phyloP scores from a whole-genome alignment of 2,329 filamentous ascomycete genomes.

The Didymella keratinophila region DNA sequence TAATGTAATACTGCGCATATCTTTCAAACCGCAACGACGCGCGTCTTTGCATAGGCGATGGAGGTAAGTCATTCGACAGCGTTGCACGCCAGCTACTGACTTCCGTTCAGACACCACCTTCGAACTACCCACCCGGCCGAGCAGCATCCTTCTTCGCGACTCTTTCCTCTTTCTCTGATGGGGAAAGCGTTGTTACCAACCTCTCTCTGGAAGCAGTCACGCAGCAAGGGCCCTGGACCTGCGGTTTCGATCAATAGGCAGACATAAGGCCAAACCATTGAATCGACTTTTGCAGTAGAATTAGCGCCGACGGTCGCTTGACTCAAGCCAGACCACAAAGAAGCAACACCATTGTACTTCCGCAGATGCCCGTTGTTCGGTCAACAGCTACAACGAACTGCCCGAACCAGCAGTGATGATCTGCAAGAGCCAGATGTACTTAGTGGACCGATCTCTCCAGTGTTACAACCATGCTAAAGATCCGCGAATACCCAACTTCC shows the following conservation, averaged over 20 bases:
- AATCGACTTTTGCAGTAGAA: too few relatives aligned
- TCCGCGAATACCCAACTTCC: background rate
- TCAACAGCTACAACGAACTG: background rate
- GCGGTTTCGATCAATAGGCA: background rate
- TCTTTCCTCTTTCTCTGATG: background rate
- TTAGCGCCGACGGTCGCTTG: background rate
- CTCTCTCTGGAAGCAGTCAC: background rate
- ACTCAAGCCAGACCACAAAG: background rate
- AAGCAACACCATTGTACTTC: background rate
- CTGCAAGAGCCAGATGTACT: background rate
- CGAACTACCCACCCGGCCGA: background rate
- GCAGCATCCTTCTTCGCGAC: background rate
- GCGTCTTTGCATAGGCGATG: background rate
- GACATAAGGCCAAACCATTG: background rate
- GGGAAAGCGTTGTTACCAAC: background rate
- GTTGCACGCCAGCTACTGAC: background rate
- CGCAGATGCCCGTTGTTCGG: background rate
- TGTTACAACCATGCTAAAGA: background rate
- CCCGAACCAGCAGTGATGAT: background rate
- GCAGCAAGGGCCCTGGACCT: background rate
- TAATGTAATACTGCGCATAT: conserved; percentile 4
- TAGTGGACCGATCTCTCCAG: background rate
- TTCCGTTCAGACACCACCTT: background rate
- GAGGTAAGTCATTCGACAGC: background rate
- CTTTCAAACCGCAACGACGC: background rate